These are phyloP conservation scores for Fusarium anthophilum DNA, from an alignment of 2,329 filamentous ascomycete species.

Conservation along the genomic window DNA sequence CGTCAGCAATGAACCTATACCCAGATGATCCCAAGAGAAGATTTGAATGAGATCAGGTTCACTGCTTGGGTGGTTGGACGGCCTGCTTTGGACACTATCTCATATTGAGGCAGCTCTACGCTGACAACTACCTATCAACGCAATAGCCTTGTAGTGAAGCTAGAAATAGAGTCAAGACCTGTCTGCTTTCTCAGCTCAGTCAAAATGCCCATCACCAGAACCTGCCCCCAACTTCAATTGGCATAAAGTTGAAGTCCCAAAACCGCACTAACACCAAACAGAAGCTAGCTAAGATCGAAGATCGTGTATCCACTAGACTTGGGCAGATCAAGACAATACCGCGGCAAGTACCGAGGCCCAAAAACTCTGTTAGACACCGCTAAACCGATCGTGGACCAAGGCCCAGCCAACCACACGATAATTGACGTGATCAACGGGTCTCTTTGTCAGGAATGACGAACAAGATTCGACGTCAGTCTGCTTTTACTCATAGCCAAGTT, in stretches of 20 bases:
- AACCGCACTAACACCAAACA: neutral
- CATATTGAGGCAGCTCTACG: no score
- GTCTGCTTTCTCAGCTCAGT: neutral
- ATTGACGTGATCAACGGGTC: neutral
- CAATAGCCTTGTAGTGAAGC: neutral
- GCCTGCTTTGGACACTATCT: neutral
- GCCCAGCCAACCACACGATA: neutral
- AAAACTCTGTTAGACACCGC: constrained; percentile 4
- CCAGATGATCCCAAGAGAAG: neutral
- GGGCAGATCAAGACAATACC: neutral
- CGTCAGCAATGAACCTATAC: no score
- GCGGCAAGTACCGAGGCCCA: neutral
- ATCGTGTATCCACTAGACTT: neutral
- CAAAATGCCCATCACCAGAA: neutral
- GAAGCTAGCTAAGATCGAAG: neutral
- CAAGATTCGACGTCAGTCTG: neutral
- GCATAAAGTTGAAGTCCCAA: neutral
- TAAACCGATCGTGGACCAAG: constrained; percentile 14
- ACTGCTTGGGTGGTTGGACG: neutral
- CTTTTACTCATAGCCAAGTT: neutral
- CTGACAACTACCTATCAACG: neutral
- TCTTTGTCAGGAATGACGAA: neutral
- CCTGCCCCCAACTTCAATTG: neutral
- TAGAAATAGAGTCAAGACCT: neutral
- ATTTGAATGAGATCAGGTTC: neutral